Evolutionary conservation across 1,139 yeast genomes (phyloP).

Genomic region (Hyphopichia buzzinii): DNA sequence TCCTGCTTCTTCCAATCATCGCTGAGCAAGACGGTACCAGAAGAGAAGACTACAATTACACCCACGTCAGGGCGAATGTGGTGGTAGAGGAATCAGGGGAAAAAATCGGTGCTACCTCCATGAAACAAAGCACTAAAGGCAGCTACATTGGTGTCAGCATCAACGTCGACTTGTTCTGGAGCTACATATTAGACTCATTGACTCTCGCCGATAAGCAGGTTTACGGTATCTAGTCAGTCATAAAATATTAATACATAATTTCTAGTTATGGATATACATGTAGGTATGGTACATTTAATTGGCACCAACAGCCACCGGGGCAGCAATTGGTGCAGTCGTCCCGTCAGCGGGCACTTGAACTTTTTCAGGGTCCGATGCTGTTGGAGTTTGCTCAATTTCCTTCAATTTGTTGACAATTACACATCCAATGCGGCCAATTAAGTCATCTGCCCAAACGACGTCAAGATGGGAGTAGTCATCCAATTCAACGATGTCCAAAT

Average conservation of each 20-base stretch:
- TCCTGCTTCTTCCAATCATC: slow-evolving; percentile 49
- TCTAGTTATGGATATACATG: no score
- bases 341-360: no score
- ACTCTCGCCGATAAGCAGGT: slow-evolving; percentile 18
- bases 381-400: no score
- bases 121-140: slow-evolving; percentile 37
- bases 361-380: no score
- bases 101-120: slow-evolving; percentile 32
- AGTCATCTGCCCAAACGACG: slow-evolving; percentile 56
- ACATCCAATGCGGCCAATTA: slow-evolving; percentile 32
- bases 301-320: no score
- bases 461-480: slow-evolving; percentile 54
- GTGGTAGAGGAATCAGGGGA: slow-evolving; percentile 28
- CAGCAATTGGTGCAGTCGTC: no score
- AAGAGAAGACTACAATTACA: slow-evolving; percentile 27
- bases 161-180: slow-evolving; percentile 54
- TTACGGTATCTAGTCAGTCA: not conserved
- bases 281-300: not conserved
- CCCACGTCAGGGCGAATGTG: slow-evolving; percentile 26
- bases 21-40: slow-evolving; percentile 18
- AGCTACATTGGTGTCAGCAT: slow-evolving; percentile 44
- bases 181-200: slow-evolving; percentile 41
- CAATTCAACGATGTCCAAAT: slow-evolving; percentile 36
- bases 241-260: no score
- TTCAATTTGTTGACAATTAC: slow-evolving; percentile 11